phyloP scores from a whole-genome alignment of 2,329 filamentous ascomycete genomes.

The Myotisia sp. region DNA sequence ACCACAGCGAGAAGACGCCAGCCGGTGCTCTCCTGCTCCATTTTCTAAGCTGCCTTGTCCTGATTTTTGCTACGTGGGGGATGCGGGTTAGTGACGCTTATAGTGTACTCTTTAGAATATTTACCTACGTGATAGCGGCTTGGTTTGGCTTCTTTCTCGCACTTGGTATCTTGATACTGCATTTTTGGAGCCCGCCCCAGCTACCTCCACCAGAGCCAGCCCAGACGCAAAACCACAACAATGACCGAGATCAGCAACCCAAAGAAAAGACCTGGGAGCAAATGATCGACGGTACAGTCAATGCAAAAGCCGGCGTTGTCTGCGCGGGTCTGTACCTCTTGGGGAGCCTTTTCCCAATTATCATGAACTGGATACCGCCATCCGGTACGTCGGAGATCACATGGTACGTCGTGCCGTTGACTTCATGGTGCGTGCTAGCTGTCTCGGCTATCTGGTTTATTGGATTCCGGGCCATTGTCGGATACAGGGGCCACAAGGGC shows the following conservation, averaged over 20 bases:
- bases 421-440: not conserved
- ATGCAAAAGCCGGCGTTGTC: not conserved
- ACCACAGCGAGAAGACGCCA: conserved; percentile 92
- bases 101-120: not conserved
- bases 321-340: not conserved
- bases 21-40: conserved; percentile 95
- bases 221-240: not conserved
- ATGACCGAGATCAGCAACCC: not conserved
- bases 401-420: not conserved
- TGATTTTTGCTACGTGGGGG: not conserved
- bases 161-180: not conserved
- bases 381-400: not conserved
- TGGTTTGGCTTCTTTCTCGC: not conserved
- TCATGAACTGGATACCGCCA: not conserved
- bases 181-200: not conserved
- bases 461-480: not conserved
- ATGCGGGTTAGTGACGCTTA: not conserved
- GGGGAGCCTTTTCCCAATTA: not conserved
- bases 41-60: not conserved
- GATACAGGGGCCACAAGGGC: not conserved
- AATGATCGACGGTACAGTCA: not conserved
- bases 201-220: not conserved
- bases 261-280: not conserved
- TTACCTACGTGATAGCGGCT: not conserved
- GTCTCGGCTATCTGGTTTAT: not conserved